Percentiles rank a stretch among this genome's conserved stretches.
These are phyloP conservation scores for Naganishia onofrii DNA, from an alignment of 768 basidiomycete species.

Conservation along the genomic window DNA sequence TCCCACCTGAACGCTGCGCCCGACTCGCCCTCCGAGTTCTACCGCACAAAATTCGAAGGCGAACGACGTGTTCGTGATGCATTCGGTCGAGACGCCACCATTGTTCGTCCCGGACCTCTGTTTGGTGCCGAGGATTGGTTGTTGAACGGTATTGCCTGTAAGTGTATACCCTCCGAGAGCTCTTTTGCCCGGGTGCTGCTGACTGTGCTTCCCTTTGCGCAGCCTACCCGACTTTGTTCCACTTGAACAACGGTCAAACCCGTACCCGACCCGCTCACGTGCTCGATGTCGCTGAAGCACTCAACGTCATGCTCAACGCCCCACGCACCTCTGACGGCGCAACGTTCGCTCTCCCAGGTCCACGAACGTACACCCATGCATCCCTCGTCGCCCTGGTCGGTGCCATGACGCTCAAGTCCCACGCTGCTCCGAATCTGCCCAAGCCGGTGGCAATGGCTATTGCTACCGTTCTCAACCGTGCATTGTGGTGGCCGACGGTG, in stretches of 20 bases:
- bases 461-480: slow-evolving; percentile 64
- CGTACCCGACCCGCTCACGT: slow-evolving; percentile 89
- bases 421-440: slow-evolving; percentile 74
- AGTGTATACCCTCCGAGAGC: slow-evolving; percentile 51
- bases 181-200: slow-evolving; percentile 17
- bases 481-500: slow-evolving; percentile 85
- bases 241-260: slow-evolving; percentile 82
- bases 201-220: not conserved
- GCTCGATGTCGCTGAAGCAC: slow-evolving; percentile 86
- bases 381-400: slow-evolving; percentile 61
- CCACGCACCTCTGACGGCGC: slow-evolving; percentile 56
- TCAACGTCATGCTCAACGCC: slow-evolving; percentile 71
- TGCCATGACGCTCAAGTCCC: slow-evolving; percentile 72
- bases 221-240: slow-evolving; percentile 94
- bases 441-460: slow-evolving; percentile 66
- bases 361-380: slow-evolving; percentile 77
- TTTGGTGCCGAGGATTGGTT: slow-evolving; percentile 95
- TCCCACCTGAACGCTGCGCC: slow-evolving; percentile 89
- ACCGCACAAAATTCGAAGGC: slow-evolving; percentile 83
- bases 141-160: slow-evolving; percentile 85
- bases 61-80: slow-evolving; percentile 79
- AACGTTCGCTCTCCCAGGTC: slow-evolving; percentile 81
- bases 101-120: slow-evolving; percentile 79
- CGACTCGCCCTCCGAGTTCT: slow-evolving; percentile 75
- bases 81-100: slow-evolving; percentile 74